phyloP scores from a whole-genome alignment of 352 stramenopile genomes.

The Pythium insidiosum region DNA sequence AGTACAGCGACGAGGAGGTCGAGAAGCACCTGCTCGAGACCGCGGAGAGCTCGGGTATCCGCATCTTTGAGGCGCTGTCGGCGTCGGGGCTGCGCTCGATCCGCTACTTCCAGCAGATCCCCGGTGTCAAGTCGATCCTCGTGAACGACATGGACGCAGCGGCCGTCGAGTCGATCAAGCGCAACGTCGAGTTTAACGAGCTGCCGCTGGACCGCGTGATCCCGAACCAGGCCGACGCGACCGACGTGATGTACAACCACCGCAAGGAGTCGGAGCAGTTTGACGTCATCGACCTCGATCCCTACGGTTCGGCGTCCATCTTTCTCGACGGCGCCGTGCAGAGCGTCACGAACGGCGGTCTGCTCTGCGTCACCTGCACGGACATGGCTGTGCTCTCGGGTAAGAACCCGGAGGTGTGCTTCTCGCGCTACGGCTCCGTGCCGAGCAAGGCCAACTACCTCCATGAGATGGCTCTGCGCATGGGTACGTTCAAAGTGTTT shows the following conservation, averaged over 20 bases:
- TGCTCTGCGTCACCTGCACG: conserved; percentile 99
- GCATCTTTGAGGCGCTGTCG: conserved; percentile 97
- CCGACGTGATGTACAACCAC: conserved; percentile 84
- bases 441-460: conserved; percentile 87
- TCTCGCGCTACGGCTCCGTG: conserved; percentile 76
- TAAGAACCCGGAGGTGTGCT: conserved; percentile 87
- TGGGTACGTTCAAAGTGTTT: conserved; percentile 27
- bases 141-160: conserved; percentile 98
- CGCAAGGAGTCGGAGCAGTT: conserved; percentile 90
- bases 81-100: conserved; percentile 98
- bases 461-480: conserved; percentile 84
- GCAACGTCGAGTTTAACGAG: conserved; percentile 92
- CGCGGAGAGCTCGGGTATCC: conserved; percentile 84
- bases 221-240: conserved; percentile 79
- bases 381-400: conserved; percentile 94
- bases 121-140: conserved; percentile 94
- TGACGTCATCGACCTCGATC: conserved; percentile 99
- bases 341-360: conserved; percentile 90
- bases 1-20: conserved; percentile 66
- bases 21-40: conserved; percentile 48
- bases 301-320: conserved; percentile 97
- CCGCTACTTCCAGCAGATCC: conserved; percentile 99
- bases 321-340: conserved; percentile 98
- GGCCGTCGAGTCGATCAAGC: conserved; percentile 93
- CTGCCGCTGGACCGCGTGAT: conserved; percentile 76